Percentiles rank a stretch among this genome's conserved stretches.
These are phyloP conservation scores for Theobroma grandiflorum DNA, from an alignment of 441 rosid genomes.

Conservation along the genomic window DNA sequence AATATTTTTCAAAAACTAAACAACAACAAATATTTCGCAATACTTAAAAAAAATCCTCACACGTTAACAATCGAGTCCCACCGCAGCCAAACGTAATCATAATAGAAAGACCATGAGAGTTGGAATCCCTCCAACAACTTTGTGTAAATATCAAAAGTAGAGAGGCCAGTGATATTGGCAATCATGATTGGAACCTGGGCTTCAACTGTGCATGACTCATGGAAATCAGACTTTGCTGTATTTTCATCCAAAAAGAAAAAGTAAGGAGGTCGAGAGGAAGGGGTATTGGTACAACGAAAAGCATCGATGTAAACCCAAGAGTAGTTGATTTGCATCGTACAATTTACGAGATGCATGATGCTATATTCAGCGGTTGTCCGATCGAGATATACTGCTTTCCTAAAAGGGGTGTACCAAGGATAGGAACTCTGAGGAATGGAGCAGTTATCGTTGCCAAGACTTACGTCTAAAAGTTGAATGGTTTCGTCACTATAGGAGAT, in stretches of 20 bases:
- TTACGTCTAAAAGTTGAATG: background rate
- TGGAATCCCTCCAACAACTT: background rate
- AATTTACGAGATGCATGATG: background rate
- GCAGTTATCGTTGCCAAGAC: background rate
- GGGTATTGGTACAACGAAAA: background rate
- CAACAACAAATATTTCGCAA: no score
- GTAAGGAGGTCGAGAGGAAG: background rate
- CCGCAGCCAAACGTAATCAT: no score
- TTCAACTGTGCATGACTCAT: constrained; percentile 6
- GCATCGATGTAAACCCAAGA: background rate
- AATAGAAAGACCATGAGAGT: background rate
- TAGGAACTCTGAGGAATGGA: background rate
- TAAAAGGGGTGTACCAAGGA: background rate
- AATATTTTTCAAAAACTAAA: no score
- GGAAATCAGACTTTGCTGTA: background rate
- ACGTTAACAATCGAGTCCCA: background rate
- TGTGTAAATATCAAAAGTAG: background rate
- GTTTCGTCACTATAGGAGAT: background rate
- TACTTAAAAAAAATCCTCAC: background rate
- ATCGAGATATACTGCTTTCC: background rate
- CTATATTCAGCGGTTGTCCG: background rate
- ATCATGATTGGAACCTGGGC: background rate
- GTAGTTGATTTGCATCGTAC: background rate
- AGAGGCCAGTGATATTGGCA: background rate
- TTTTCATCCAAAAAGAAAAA: background rate